phyloP scores from a whole-genome alignment of 1,284 basidiomycete genomes.

The Sporisorium iseilematis-ciliati region DNA sequence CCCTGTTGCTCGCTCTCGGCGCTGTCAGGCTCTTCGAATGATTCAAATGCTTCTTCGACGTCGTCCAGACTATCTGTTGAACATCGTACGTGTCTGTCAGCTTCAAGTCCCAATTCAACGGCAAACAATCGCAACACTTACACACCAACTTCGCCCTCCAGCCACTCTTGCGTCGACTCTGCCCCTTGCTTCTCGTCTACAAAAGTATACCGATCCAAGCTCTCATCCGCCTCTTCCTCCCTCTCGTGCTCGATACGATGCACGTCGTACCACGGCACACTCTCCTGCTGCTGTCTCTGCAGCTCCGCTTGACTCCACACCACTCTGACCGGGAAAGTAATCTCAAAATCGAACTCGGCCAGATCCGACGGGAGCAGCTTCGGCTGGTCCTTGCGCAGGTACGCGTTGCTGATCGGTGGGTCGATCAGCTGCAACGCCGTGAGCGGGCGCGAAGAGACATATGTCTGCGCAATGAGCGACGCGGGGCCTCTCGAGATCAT shows the following conservation, averaged over 20 bases:
- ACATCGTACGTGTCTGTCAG: constrained; percentile 6
- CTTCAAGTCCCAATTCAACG: not conserved
- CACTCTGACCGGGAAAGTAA: constrained; percentile 58
- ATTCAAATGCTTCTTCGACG: not conserved
- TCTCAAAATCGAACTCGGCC: constrained; percentile 60
- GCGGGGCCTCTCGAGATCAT: constrained; percentile 50
- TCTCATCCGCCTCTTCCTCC: constrained; percentile 61
- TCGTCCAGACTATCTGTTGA: constrained; percentile 47
- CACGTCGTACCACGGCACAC: constrained; percentile 61
- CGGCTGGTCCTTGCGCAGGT: constrained; percentile 29
- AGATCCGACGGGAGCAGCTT: constrained; percentile 37
- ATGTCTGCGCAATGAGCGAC: constrained; percentile 57
- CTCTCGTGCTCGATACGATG: constrained; percentile 63
- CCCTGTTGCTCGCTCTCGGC: no score
- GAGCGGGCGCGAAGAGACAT: constrained; percentile 63
- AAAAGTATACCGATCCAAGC: constrained; percentile 59
- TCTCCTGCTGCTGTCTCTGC: constrained; percentile 32
- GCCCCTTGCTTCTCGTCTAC: constrained; percentile 48
- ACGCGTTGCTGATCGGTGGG: constrained; percentile 57
- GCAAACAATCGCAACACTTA: constrained; percentile 29
- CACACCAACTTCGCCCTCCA: constrained; percentile 65
- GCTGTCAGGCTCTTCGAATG: constrained; percentile 4
- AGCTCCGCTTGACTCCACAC: constrained; percentile 57
- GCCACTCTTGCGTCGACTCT: constrained; percentile 49
- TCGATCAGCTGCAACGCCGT: constrained; percentile 61